A percentile compares a stretch with the other conserved stretches of the same genome.
phyloP scores from a whole-genome alignment of 495 filamentous ascomycete species.

The Aspergillus hancockii region DNA sequence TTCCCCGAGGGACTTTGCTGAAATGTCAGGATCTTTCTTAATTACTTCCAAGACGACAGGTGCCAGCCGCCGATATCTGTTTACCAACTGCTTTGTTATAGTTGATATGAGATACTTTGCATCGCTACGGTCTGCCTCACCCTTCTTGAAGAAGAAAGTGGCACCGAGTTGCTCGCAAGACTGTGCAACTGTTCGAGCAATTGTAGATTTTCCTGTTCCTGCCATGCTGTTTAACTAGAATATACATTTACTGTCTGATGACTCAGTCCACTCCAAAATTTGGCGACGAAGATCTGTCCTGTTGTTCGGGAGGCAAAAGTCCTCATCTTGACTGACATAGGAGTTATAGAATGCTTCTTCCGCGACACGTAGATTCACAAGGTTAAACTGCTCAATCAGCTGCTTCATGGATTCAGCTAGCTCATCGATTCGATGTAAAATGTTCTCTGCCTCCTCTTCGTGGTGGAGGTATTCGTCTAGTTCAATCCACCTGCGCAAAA shows the following conservation, averaged over 20 bases:
- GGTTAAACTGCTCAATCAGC: conserved; percentile 7
- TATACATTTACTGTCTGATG: conserved; percentile 7
- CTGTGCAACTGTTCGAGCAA: conserved; percentile 31
- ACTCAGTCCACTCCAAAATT: conserved; percentile 31
- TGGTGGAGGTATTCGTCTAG: conserved; percentile 8
- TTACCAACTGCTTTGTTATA: conserved; percentile 42
- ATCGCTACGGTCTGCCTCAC: conserved; percentile 41
- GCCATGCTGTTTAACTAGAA: too few species aligned
- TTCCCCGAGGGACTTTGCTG: conserved; percentile 36
- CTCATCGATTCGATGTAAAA: conserved; percentile 10
- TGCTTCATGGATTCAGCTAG: background rate
- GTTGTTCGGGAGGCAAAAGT: conserved; percentile 34
- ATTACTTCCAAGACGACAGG: conserved; percentile 39
- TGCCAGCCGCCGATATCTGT: conserved; percentile 26
- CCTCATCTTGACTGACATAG: conserved; percentile 25
- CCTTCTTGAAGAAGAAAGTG: conserved; percentile 56
- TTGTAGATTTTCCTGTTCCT: too few species aligned
- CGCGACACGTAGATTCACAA: conserved; percentile 31
- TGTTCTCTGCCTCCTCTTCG: conserved; percentile 9
- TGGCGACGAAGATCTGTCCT: conserved; percentile 32
- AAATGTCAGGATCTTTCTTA: conserved; percentile 33
- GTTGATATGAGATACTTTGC: conserved; percentile 46
- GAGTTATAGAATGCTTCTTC: conserved; percentile 27
- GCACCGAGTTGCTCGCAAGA: conserved; percentile 27
- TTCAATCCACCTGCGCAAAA: conserved; percentile 9